Evolutionary conservation across 331 rosid species (phyloP), one percentile per base, ranked within the genome.

Genomic region (Arachis monticola): DNA sequence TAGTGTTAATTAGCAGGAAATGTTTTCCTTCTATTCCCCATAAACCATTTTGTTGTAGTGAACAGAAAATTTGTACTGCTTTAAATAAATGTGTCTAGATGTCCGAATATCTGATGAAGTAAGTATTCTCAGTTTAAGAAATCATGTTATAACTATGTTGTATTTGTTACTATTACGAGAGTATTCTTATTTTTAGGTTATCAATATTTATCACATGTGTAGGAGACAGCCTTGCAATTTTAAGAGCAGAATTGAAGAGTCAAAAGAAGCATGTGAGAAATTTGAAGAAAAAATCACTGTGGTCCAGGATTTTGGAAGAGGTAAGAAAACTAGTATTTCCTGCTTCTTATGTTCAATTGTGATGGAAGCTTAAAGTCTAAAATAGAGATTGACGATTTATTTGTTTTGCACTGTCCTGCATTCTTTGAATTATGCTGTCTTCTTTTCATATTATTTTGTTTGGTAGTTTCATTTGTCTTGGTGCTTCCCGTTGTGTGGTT

Each of bases 271-370:
- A 90, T 81, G 99, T 92, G 44, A 86, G 88, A 79, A 85, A 75
- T 83, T 85, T 95, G 89, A 90, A 90, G 97, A 95, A 95, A 85
- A 95, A 91, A 74, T 95, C 99, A 64, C 80, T 95, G 22, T 95
- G 99, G 99, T 89, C 98, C 77, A 88, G 74, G 88, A 90, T 92
- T 82, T 82, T 95, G 89, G 99, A 95, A 87, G 97, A 95, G 99
- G 99, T 95, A 79, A 82, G 82, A 81, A 83, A 75, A 69, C 77
- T 79, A 10, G 61, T 60, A 51, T 69, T 80, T 67, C 14, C 17
- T 69, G 41, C 5, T 27, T 44, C 47, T 44, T 44, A 5, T 50
- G 80, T 83, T 63, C 61, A 35, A 13, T 59, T 67, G n/a, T 35
- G 45, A 47, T 73, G 10, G 65, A 74, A 78, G 40, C 51, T 83